Evolutionary conservation across 1,139 yeast species (phyloP).

Genomic region (Yamadazyma atmosphaerica): DNA sequence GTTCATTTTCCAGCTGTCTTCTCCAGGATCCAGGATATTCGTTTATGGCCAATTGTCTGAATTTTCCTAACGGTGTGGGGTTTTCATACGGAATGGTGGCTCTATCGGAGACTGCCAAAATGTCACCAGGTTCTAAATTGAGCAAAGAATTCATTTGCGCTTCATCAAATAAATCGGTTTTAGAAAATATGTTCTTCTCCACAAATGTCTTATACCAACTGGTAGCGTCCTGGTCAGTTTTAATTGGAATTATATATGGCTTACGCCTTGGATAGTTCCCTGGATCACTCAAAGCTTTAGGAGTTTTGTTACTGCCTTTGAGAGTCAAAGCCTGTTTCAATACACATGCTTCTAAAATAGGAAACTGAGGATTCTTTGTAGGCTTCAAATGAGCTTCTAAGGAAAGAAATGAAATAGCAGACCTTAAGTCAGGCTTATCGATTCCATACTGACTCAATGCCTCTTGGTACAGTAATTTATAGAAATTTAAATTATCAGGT

Average conservation of each 20-base stretch:
- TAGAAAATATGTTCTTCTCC: conserved; percentile 28
- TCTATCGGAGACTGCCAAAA: conserved; percentile 74
- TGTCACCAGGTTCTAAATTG: conserved; percentile 63
- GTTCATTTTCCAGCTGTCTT: conserved; percentile 32
- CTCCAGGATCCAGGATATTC: conserved; percentile 54
- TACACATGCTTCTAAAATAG: conserved; percentile 73
- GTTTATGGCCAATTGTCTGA: conserved; percentile 71
- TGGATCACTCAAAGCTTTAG: conserved; percentile 37
- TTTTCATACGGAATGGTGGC: conserved; percentile 73
- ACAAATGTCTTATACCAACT: conserved; percentile 45
- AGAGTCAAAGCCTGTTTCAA: conserved; percentile 50
- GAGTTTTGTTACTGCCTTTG: conserved; percentile 20
- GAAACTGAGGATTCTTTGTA: conserved; percentile 38
- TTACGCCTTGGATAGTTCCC: conserved; percentile 55
- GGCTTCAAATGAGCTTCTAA: conserved; percentile 44
- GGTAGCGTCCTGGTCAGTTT: conserved; percentile 31
- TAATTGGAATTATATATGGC: conserved; percentile 58
- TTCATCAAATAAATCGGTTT: conserved; percentile 17
- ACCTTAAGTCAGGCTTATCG: conserved; percentile 91
- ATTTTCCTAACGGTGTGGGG: conserved; percentile 91
- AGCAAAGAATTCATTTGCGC: conserved; percentile 30
- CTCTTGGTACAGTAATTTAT: conserved; percentile 59
- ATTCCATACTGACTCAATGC: conserved; percentile 80
- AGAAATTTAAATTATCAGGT: too few relatives aligned
- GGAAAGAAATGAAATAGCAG: conserved; percentile 51